Conservation (phyloP, 768 basidiomycete species). For the Boletellus sp. region DNA sequence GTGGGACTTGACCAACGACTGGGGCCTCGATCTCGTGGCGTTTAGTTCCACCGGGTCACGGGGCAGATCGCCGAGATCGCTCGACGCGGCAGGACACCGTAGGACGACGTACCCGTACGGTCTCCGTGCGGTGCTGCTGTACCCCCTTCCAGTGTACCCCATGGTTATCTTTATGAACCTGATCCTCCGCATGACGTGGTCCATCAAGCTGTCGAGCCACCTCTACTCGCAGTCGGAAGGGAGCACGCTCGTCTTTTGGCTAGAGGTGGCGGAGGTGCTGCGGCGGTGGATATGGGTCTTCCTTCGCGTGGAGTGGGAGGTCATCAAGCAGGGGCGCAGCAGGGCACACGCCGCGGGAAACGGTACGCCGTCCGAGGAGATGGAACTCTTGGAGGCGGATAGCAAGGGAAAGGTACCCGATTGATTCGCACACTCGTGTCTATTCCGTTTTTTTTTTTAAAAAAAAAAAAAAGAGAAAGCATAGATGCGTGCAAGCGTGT, state of each 20-base stretch:
- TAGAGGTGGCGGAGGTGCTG: slow-evolving; percentile 86
- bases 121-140: slow-evolving; percentile 70
- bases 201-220: slow-evolving; percentile 84
- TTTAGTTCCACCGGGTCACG: slow-evolving; percentile 25
- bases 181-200: slow-evolving; percentile 89
- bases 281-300: slow-evolving; percentile 99
- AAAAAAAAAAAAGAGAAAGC: no score
- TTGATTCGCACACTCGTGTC: slow-evolving; percentile 9
- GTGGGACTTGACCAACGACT: slow-evolving; percentile 99
- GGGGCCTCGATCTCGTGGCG: slow-evolving; percentile 82
- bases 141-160: slow-evolving; percentile 82
- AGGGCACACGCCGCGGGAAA: slow-evolving; percentile 1
- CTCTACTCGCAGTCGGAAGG: slow-evolving; percentile 78
- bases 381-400: slow-evolving; percentile 14
- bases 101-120: slow-evolving; percentile 54
- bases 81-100: slow-evolving; percentile 13
- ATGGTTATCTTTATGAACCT: slow-evolving; percentile 79
- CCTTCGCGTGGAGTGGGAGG: slow-evolving; percentile 95
- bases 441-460: neutral
- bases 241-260: slow-evolving; percentile 78
- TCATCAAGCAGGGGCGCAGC: slow-evolving; percentile 53
- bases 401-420: slow-evolving; percentile 15
- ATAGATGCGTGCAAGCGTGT: no score
- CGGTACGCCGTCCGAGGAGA: slow-evolving; percentile 5
- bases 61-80: slow-evolving; percentile 35